Conservation (phyloP, 2,329 filamentous ascomycete genomes). For the Nigrospora osmanthi region DNA sequence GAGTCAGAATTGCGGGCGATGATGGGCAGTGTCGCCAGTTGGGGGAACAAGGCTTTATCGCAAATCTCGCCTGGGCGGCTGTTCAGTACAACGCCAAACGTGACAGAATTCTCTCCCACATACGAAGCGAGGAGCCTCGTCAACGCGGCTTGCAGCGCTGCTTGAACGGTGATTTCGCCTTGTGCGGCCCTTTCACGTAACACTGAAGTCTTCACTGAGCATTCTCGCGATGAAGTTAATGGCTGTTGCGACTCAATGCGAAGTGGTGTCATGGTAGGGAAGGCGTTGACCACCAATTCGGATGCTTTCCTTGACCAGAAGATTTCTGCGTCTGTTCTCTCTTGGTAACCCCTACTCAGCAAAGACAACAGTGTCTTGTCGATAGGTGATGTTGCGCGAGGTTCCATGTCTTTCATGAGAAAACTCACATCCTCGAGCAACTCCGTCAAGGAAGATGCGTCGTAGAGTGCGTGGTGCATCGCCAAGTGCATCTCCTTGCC, state of each 20-base stretch:
- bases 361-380: background rate
- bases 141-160: constrained; percentile 72
- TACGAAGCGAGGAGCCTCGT: constrained; percentile 67
- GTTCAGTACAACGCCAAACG: constrained; percentile 75
- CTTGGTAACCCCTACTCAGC: background rate
- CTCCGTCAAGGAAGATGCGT: constrained; percentile 63
- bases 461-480: constrained; percentile 78
- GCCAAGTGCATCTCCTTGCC: constrained; percentile 31
- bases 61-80: constrained; percentile 59
- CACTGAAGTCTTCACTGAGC: constrained; percentile 27
- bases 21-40: constrained; percentile 74
- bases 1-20: constrained; percentile 45
- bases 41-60: constrained; percentile 60
- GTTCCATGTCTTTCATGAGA: background rate
- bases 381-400: background rate
- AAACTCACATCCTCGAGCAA: constrained; percentile 54
- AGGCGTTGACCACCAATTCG: constrained; percentile 54
- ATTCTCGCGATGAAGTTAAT: constrained; percentile 26
- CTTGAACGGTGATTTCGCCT: constrained; percentile 65
- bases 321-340: constrained; percentile 17
- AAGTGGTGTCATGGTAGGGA: constrained; percentile 68
- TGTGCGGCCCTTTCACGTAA: constrained; percentile 50
- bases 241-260: constrained; percentile 25
- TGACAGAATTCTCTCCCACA: constrained; percentile 63
- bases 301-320: constrained; percentile 59